phyloP scores from a whole-genome alignment of 73 alveolate species.

The Paramecium sonneborni region DNA sequence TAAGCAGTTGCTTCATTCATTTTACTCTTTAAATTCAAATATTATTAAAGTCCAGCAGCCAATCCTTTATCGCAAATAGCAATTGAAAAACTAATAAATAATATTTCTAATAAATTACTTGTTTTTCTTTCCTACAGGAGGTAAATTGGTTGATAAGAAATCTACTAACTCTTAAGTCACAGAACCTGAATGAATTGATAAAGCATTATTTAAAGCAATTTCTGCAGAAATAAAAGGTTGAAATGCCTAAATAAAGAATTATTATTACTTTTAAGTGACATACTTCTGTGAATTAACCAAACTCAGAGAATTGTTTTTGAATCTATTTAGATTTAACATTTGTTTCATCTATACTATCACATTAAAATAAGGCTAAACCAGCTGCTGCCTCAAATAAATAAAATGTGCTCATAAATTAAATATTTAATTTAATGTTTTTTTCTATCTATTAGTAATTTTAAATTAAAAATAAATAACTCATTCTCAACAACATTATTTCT shows the following conservation, averaged over 20 bases:
- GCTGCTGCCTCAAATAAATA: conserved; percentile 48
- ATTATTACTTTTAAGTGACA: conserved; percentile 35
- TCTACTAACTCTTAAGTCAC: conserved; percentile 43
- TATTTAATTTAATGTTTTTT: conserved; percentile 14
- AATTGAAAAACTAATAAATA: neutral
- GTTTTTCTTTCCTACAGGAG: conserved; percentile 30
- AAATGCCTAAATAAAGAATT: conserved; percentile 2
- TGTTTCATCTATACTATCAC: conserved; percentile 51
- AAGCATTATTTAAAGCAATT: conserved; percentile 24
- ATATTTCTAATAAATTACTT: neutral
- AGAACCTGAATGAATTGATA: conserved; percentile 1
- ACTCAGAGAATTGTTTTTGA: conserved; percentile 5
- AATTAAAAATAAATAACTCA: neutral
- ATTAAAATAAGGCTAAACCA: conserved; percentile 46
- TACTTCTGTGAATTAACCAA: conserved; percentile 4
- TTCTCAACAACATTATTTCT: conserved; percentile 30
- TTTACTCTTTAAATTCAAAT: conserved; percentile 36
- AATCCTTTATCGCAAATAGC: conserved; percentile 2
- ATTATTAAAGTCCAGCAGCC: conserved; percentile 6
- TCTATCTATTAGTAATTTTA: neutral
- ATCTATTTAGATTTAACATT: conserved; percentile 32
- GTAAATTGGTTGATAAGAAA: conserved; percentile 27
- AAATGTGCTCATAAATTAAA: conserved; percentile 54
- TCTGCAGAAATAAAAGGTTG: conserved; percentile 47
- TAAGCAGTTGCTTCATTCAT: conserved; percentile 42